Percentiles rank a stretch among this genome's conserved stretches.
Conservation (phyloP, 2,329 filamentous ascomycete genomes). For the Scedosporium apiospermum region DNA sequence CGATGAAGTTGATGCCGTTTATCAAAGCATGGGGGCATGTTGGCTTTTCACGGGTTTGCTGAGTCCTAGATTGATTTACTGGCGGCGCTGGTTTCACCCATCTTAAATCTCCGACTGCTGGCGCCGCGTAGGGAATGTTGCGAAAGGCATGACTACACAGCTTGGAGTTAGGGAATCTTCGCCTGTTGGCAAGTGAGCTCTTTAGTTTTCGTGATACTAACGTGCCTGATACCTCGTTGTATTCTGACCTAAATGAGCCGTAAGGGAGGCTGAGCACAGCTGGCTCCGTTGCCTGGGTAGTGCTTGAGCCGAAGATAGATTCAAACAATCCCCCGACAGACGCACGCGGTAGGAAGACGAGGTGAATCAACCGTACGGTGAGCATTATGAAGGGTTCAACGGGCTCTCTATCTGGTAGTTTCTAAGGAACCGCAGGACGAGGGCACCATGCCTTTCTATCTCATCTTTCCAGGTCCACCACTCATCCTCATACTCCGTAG, state of each 20-base stretch:
- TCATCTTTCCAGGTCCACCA: too few relatives aligned
- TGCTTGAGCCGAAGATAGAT: background rate
- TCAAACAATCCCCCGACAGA: background rate
- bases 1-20: conserved; percentile 19
- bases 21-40: conserved; percentile 13
- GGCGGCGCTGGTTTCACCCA: conserved; percentile 30
- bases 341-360: background rate
- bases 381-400: background rate
- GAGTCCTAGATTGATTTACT: conserved; percentile 7
- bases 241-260: conserved; percentile 10
- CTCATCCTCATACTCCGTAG: too few relatives aligned
- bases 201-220: background rate
- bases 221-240: conserved; percentile 10
- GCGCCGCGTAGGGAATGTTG: conserved; percentile 33
- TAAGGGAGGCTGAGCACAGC: conserved; percentile 10
- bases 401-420: too few relatives aligned
- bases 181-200: background rate
- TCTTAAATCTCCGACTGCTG: conserved; percentile 27
- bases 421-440: too few relatives aligned
- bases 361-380: background rate
- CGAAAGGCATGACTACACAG: conserved; percentile 19
- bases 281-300: background rate
- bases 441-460: too few relatives aligned
- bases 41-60: conserved; percentile 8
- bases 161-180: background rate